Evolutionary conservation across 305 asterid species (phyloP).

Genomic region (Fraxinus latifolia): DNA sequence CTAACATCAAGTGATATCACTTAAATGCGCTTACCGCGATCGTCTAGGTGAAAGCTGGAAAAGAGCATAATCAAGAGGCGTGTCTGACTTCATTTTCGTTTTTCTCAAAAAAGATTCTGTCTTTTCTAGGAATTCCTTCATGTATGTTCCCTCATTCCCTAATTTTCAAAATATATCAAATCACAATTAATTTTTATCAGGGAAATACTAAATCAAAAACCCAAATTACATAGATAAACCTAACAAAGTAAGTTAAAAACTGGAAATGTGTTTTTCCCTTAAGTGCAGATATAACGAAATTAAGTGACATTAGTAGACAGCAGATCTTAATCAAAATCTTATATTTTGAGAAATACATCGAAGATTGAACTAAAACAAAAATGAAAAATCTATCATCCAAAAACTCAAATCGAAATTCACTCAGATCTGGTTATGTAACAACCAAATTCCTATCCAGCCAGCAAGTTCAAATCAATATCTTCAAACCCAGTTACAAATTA

Average conservation of each 20-base stretch:
- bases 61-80: slow-evolving; percentile 76
- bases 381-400: slow-evolving; percentile 9
- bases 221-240: not conserved
- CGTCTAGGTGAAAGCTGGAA: slow-evolving; percentile 87
- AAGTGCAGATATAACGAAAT: slow-evolving; percentile 8
- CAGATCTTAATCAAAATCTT: slow-evolving; percentile 17
- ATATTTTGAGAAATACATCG: slow-evolving; percentile 18
- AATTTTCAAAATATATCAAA: slow-evolving; percentile 8
- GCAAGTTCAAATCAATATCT: not conserved
- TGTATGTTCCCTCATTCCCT: slow-evolving; percentile 30
- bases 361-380: slow-evolving; percentile 3
- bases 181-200: not conserved
- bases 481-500: not conserved
- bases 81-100: slow-evolving; percentile 62
- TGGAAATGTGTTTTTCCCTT: not conserved
- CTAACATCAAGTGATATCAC: slow-evolving; percentile 10
- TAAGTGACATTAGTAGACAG: slow-evolving; percentile 5
- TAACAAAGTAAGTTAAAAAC: not conserved
- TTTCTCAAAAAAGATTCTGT: slow-evolving; percentile 15
- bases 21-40: slow-evolving; percentile 51
- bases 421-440: slow-evolving; percentile 50
- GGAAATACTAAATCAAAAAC: not conserved
- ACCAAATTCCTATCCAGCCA: slow-evolving; percentile 17
- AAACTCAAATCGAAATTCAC: slow-evolving; percentile 20
- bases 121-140: slow-evolving; percentile 32